Evolutionary conservation across 78 protist species (phyloP).

Genomic region (Monosiga brevicollis): DNA sequence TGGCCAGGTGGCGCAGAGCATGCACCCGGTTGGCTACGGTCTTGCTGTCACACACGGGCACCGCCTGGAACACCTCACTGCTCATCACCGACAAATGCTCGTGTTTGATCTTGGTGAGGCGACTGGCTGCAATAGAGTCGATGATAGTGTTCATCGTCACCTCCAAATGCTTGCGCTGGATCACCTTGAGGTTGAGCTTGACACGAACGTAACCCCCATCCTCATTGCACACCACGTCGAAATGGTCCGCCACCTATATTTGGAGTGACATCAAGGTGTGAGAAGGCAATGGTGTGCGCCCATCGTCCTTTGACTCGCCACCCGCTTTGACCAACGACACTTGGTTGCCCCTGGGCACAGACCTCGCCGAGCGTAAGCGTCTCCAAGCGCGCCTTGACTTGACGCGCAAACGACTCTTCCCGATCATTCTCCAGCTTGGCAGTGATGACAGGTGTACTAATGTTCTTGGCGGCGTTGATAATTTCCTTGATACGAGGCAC

Average conservation of each 20-base stretch:
- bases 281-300: not conserved
- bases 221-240: constrained; percentile 58
- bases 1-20: too few relatives aligned
- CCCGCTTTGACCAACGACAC: too few relatives aligned
- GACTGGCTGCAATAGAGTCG: constrained; percentile 18
- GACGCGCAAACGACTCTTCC: constrained; percentile 52
- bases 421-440: constrained; percentile 48
- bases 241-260: constrained; percentile 23
- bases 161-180: constrained; percentile 55
- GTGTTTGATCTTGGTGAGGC: constrained; percentile 51
- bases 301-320: too few relatives aligned
- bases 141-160: constrained; percentile 34
- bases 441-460: constrained; percentile 89
- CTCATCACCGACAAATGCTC: not conserved
- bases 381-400: constrained; percentile 87
- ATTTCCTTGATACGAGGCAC: constrained; percentile 93
- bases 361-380: constrained; percentile 78
- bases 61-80: constrained; percentile 9
- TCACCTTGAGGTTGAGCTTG: constrained; percentile 58
- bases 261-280: not conserved
- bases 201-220: constrained; percentile 45
- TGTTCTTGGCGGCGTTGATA: constrained; percentile 90
- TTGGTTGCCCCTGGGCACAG: too few relatives aligned
- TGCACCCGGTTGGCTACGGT: not conserved
- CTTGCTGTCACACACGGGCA: not conserved